Evolutionary conservation across 2,329 filamentous ascomycete genomes (phyloP).

Genomic region (Raffaelea deltoideospora): DNA sequence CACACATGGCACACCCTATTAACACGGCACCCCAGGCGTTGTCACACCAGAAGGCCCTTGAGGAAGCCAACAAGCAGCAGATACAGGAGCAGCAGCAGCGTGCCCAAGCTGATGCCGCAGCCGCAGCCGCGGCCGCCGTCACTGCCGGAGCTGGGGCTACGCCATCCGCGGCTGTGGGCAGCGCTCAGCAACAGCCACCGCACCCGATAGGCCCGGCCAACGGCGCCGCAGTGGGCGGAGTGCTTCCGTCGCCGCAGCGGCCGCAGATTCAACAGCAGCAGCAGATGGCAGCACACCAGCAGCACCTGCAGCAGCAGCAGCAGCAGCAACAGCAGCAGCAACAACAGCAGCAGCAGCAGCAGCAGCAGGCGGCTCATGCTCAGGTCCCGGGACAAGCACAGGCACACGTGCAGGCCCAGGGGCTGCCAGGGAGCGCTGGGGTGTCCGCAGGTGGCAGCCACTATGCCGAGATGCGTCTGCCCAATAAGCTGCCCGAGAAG

Average conservation of each 20-base stretch:
- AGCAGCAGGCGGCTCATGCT: constrained; percentile 9
- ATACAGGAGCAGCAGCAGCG: too few relatives aligned
- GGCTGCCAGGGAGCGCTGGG: constrained; percentile 9
- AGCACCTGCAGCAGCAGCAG: constrained; percentile 52
- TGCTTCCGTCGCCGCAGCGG: constrained; percentile 4
- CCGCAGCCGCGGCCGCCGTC: constrained; percentile 2
- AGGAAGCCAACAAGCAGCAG: constrained; percentile 27
- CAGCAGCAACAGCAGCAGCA: constrained; percentile 58
- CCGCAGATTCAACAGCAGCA: constrained; percentile 4
- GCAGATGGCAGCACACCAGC: constrained; percentile 12
- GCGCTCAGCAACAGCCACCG: too few relatives aligned
- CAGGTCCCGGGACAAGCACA: constrained; percentile 15
- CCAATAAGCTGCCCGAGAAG: constrained; percentile 36
- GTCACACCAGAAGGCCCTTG: constrained; percentile 34
- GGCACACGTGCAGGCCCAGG: neutral
- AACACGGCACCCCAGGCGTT: constrained; percentile 26
- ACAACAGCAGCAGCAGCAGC: constrained; percentile 51
- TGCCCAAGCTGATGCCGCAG: constrained; percentile 6
- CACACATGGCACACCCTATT: constrained; percentile 27
- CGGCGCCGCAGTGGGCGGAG: too few relatives aligned
- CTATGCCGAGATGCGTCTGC: constrained; percentile 4
- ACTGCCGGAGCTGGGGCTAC: neutral
- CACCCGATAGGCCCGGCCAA: constrained; percentile 4
- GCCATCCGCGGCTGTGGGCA: neutral
- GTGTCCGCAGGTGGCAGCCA: constrained; percentile 1